Conservation (phyloP, 75 land plant genomes). For the Selaginella moellendorffii region DNA sequence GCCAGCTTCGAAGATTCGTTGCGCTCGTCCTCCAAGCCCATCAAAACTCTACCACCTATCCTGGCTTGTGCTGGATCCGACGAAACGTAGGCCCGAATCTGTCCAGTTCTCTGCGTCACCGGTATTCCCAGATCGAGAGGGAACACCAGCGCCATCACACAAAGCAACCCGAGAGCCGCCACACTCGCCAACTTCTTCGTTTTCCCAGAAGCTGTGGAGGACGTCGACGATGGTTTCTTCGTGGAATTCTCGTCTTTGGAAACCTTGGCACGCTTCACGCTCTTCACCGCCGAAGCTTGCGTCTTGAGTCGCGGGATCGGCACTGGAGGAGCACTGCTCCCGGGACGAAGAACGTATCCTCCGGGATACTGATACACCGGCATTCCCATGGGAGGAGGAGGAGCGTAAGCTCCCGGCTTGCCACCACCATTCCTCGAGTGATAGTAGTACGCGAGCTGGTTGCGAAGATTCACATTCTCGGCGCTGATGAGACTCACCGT, state of each 20-base stretch:
- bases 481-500: slow-evolving; percentile 61
- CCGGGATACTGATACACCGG: not conserved
- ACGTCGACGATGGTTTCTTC: slow-evolving; percentile 10
- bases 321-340: slow-evolving; percentile 40
- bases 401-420: not conserved
- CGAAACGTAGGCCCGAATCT: not conserved
- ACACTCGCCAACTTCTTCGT: slow-evolving; percentile 63
- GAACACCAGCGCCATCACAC: slow-evolving; percentile 13
- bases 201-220: slow-evolving; percentile 35
- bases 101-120: not conserved
- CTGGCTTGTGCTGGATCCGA: not conserved
- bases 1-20: too few relatives aligned
- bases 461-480: slow-evolving; percentile 66
- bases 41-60: slow-evolving; percentile 40
- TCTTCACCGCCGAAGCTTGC: slow-evolving; percentile 25
- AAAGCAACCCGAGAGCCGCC: slow-evolving; percentile 31
- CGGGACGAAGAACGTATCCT: slow-evolving; percentile 13
- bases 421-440: not conserved
- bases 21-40: slow-evolving; percentile 19
- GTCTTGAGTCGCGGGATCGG: slow-evolving; percentile 79
- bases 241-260: slow-evolving; percentile 12
- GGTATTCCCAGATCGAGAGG: slow-evolving; percentile 6
- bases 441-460: slow-evolving; percentile 28
- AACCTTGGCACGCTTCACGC: slow-evolving; percentile 21
- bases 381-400: not conserved